Evolutionary conservation across 106 monocot genomes (phyloP), one percentile per base, ranked within the genome.

Genomic region (Allium fistulosum): DNA sequence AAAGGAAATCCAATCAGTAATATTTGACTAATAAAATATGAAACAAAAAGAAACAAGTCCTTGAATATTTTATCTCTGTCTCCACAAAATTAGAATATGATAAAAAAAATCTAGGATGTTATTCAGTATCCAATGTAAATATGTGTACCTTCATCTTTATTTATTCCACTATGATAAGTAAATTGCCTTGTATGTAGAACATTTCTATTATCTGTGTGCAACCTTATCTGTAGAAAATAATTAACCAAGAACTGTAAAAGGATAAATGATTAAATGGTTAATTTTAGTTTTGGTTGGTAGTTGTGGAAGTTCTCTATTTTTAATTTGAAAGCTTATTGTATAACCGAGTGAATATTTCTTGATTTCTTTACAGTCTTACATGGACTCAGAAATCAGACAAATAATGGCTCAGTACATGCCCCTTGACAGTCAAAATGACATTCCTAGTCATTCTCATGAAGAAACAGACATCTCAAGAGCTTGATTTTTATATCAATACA

Each of bases 331-430:
- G 0, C 53, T 4, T 8, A 6, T 5, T 55, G 11, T 55, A 55
- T 55, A 2, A 15, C 2, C 3, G 53, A 55, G 2, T 55, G 53
- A 55, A 11, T 55, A 63, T 17, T 46, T 63, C 14, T 13, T 8
- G 15, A 10, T 58, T 27, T 57, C 26, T 67, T 47, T 71, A 10
- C 78, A 82, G 78, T 75, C 75, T 7, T 79, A 79, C 49, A 83
- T 83, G 79, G 79, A 83, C 51, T 75, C 79, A 46, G 82, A 89
- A 72, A 82, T 89, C 55, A 79, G 86, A 72, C 83, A 86, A 16
- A 90, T 90, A 27, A 90, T 90, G 86, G 75, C 90, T 1, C 90
- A 90, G 51, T 90, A 90, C 71, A 90, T 90, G 90, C 86, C 90
- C 37, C 80, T 90, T 14, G 86, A 87, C 65, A 90, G 74, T 75